Evolutionary conservation across 768 basidiomycete species (phyloP), one percentile per base, ranked within the genome.

Genomic region (Kwoniella heveanensis): DNA sequence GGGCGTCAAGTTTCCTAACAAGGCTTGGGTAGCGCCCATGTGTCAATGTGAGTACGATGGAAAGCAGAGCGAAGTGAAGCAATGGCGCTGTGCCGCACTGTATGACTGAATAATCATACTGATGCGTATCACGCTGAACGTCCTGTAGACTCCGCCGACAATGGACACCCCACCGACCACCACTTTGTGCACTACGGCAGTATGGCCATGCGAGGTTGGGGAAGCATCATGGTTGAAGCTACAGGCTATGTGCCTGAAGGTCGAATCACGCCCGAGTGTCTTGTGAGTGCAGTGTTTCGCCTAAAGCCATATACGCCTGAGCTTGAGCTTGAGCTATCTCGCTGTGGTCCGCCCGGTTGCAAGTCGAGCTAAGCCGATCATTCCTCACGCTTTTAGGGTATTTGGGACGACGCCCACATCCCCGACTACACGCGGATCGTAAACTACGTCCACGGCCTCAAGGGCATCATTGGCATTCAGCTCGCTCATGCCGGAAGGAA

Each of bases 401-500:
- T 92, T 22, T 92, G 91, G 90, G 79, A 82, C 1, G 90, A 92
- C 74, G 83, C 83, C 2, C 92, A 92, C 57, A 88, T 90, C 48
- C 85, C 83, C 30, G 86, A 87, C 15, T 79, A 90, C 39, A 86
- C 85, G 72, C 84, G 86, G 29, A 86, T 92, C 58, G 88, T 90
- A 54, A 83, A 89, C 61, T 91, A 92, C 72, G 83, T 83, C 17
- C 89, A 90, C 70, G 80, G 85, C 0, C 88, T 90, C 51, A 87
- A 86, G 9, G 84, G 87, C 0, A 83, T 84, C 52, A 86, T 92
- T 26, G 91, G 89, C 1, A 83, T 93, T 30, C 91, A 93, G 74
- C 85, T 93, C 21, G 85, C 86, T 0, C 90, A 92, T 75, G 89
- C 88, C 0, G 90, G 90, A 0, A 83, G 89, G n/a, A 93, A 94